Evolutionary conservation across 345 rosid species (phyloP).

Genomic region (Cardamine occulta): DNA sequence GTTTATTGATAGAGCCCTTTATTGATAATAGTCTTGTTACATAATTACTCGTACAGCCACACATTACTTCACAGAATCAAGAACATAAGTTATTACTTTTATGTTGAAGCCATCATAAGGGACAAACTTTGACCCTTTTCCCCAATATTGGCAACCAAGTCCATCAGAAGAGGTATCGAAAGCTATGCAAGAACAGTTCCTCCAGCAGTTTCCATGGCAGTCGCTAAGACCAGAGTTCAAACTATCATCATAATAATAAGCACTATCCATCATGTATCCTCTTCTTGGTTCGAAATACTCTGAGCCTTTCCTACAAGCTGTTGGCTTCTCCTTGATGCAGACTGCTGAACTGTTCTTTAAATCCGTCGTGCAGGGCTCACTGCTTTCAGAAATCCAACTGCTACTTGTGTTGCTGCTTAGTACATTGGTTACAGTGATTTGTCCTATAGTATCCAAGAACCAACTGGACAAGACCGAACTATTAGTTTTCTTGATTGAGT

Average conservation of each 20-base stretch:
- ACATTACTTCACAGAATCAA: slow-evolving; percentile 39
- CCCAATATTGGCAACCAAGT: slow-evolving; percentile 52
- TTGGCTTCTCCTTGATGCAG: slow-evolving; percentile 57
- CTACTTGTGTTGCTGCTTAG: neutral
- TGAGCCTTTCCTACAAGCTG: slow-evolving; percentile 52
- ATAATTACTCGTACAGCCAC: slow-evolving; percentile 20
- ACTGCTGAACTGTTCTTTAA: slow-evolving; percentile 47
- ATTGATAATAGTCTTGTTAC: slow-evolving; percentile 33
- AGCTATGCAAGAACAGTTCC: slow-evolving; percentile 61
- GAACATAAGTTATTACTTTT: slow-evolving; percentile 44
- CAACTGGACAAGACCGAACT: slow-evolving; percentile 49
- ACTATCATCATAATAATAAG: slow-evolving; percentile 23
- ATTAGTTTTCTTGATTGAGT: slow-evolving; percentile 39
- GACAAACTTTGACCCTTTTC: slow-evolving; percentile 43
- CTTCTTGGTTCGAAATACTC: slow-evolving; percentile 50
- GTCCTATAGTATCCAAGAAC: slow-evolving; percentile 57
- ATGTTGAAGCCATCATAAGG: slow-evolving; percentile 31
- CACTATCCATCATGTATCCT: slow-evolving; percentile 45
- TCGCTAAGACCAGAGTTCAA: slow-evolving; percentile 52
- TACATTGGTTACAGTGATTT: slow-evolving; percentile 46
- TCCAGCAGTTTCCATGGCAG: slow-evolving; percentile 66
- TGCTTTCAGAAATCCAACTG: slow-evolving; percentile 43
- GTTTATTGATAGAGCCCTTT: slow-evolving; percentile 18
- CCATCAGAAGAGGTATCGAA: slow-evolving; percentile 40
- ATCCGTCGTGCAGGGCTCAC: slow-evolving; percentile 46